Percentiles rank a stretch among this genome's conserved stretches.
phyloP scores from a whole-genome alignment of 176 grass and related monocot genomes.

The Eleusine indica region DNA sequence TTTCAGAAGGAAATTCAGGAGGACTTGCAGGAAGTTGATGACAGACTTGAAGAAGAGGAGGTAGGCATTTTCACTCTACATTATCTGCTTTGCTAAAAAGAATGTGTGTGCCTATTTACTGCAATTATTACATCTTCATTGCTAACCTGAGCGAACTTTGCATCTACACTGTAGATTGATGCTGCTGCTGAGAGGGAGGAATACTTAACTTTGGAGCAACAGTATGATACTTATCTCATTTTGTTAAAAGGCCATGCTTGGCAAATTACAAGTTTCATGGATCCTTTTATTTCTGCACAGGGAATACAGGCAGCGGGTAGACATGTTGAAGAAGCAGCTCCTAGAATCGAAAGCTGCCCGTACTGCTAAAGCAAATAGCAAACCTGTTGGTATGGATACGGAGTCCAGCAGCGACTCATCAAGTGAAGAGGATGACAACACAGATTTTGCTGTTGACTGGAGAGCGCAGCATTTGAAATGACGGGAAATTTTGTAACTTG shows the following conservation, averaged over 20 bases:
- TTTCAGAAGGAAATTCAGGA: constrained; percentile 98
- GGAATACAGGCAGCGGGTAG: constrained; percentile 49
- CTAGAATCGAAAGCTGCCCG: constrained; percentile 44
- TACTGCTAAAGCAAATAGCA: constrained; percentile 43
- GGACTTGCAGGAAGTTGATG: constrained; percentile 75
- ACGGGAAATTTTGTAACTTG: not conserved
- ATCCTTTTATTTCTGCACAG: constrained; percentile 41
- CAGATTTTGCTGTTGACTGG: constrained; percentile 64
- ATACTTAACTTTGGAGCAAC: constrained; percentile 78
- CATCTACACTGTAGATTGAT: constrained; percentile 68
- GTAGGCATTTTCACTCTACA: constrained; percentile 40
- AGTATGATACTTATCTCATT: constrained; percentile 40
- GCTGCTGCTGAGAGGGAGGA: constrained; percentile 92
- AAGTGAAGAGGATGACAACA: constrained; percentile 46
- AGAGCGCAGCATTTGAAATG: constrained; percentile 64
- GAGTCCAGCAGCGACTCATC: constrained; percentile 52
- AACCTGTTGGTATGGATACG: constrained; percentile 42
- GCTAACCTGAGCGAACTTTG: constrained; percentile 35
- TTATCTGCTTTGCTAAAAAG: not conserved
- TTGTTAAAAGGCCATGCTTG: constrained; percentile 16
- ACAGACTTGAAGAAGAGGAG: constrained; percentile 87
- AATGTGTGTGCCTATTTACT: not conserved
- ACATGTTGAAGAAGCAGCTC: constrained; percentile 62
- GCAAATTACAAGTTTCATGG: constrained; percentile 9
- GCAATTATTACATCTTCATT: not conserved